Base-by-base conservation (phyloP, 768 basidiomycete species). In the Hypholoma sublateritium region DNA sequence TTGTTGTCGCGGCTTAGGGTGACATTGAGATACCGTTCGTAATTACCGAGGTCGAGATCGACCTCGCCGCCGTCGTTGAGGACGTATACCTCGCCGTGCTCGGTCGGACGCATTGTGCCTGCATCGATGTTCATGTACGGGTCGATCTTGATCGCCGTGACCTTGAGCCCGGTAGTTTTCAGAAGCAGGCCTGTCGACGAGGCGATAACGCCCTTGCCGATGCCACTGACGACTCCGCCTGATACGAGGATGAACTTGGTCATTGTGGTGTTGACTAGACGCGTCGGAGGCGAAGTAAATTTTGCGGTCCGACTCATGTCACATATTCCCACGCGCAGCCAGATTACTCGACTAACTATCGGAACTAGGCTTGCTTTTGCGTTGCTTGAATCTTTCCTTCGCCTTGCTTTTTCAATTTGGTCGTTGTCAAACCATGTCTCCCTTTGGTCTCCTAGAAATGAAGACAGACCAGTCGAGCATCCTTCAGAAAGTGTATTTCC, bases 111-210 rank as follows among this genome's bases (percentile, higher is more conserved):
- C 96, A 99, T 99, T 17, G 96, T 98, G 35, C 96, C 96, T 21
- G 96, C 96, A 80, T 99, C 96, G 65, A 99, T 98, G 76, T 99
- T 99, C 96, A 99, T 98, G 66, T 99, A 99, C 13, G 96, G 96
- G 71, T 99, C 96, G 67, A 99, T 98, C 77, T 99, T 99, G 81
- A 99, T 98, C 11, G 96, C 92, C 7, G 96, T 99, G 65, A 98
- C 96, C 77, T 95, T 97, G 59, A 97, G 80, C 46, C 96, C 96
- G 36, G 89, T 86, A 43, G 93, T 98, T 76, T 98, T 98, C 70
- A 99, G 80, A 50, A 98, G 82, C 50, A 98, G 79, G 57, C 96
- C 96, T 5, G 96, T 98, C 49, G 95, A 98, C 24, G 96, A 98
- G 62, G 96, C 96, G 69, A 99, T 98, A 60, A 98, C 94, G 65